Evolutionary conservation across 345 rosid species (phyloP).

Genomic region (Reutealis trisperma): DNA sequence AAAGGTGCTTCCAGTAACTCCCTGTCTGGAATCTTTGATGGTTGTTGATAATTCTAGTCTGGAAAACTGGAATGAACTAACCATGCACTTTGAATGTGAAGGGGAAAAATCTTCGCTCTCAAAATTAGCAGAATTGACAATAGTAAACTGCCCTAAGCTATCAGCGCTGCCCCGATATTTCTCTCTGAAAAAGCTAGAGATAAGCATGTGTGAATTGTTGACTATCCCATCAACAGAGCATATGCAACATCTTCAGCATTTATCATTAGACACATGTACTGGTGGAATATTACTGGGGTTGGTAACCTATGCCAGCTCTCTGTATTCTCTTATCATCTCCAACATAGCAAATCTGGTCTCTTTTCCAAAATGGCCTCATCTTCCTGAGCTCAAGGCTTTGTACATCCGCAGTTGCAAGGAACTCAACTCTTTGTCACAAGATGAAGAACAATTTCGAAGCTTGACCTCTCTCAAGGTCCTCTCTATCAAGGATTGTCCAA

Average conservation of each 20-base stretch:
- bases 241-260: not conserved
- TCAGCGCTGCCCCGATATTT: not conserved
- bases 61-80: not conserved
- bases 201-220: not conserved
- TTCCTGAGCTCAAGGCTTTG: not conserved
- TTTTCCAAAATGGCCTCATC: not conserved
- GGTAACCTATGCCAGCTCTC: not conserved
- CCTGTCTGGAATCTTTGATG: not conserved
- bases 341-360: not conserved
- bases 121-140: not conserved
- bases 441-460: not conserved
- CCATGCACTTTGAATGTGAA: not conserved
- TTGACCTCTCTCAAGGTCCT: no score
- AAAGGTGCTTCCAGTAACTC: not conserved
- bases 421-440: not conserved
- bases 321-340: not conserved
- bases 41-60: not conserved
- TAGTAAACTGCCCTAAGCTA: not conserved
- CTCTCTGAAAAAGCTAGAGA: not conserved
- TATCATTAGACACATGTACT: not conserved
- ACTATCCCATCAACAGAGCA: not conserved
- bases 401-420: not conserved
- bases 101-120: not conserved
- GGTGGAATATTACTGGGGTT: not conserved
- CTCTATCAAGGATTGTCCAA: no score